phyloP scores from a whole-genome alignment of 192 early-diverging fungal species.

The Backusella circina region DNA sequence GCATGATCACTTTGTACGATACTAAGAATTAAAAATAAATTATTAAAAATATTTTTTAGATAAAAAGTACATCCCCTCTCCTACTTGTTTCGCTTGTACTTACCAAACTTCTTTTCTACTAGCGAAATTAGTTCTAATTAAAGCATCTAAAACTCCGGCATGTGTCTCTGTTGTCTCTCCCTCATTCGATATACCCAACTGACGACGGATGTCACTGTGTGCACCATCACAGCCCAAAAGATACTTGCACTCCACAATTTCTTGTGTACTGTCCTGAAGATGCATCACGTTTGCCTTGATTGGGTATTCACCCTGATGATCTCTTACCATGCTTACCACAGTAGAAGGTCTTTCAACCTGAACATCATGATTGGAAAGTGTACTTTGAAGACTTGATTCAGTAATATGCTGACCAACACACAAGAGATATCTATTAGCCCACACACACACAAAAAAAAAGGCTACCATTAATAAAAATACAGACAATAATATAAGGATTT shows the following conservation, averaged over 20 bases:
- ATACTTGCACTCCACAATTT: conserved; percentile 23
- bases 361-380: conserved; percentile 19
- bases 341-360: conserved; percentile 25
- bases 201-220: conserved; percentile 28
- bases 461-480: neutral
- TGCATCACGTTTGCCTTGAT: conserved; percentile 19
- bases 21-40: conserved; percentile 7
- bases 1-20: conserved; percentile 19
- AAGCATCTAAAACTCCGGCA: conserved; percentile 27
- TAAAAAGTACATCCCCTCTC: neutral
- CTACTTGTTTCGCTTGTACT: neutral
- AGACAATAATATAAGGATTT: neutral
- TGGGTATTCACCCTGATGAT: conserved; percentile 3
- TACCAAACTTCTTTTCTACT: conserved; percentile 23
- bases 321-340: conserved; percentile 13
- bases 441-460: too few species aligned
- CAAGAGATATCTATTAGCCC: conserved; percentile 12
- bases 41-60: neutral
- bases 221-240: conserved; percentile 37
- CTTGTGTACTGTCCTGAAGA: neutral
- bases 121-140: conserved; percentile 29
- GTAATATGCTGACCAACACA: conserved; percentile 38
- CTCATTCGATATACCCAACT: conserved; percentile 17
- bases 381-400: conserved; percentile 20
- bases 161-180: conserved; percentile 23